phyloP scores from a whole-genome alignment of 495 filamentous ascomycete species.

The Viridothelium virens region DNA sequence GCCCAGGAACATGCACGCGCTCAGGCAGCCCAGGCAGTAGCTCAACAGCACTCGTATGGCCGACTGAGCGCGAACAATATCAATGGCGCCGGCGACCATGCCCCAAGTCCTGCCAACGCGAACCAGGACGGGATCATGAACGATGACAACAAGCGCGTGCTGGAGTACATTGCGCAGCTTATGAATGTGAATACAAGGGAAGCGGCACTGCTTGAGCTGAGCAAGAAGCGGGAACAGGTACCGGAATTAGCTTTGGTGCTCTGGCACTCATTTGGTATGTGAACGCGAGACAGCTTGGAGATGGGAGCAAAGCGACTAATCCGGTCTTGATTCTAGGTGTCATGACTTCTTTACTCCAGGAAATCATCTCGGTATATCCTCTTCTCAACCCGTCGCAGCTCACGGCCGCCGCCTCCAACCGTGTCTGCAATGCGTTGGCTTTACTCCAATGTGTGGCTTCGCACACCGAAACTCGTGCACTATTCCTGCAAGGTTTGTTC shows the following conservation, averaged over 20 bases:
- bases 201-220: conserved; percentile 86
- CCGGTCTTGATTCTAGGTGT: conserved; percentile 54
- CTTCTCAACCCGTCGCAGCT: conserved; percentile 93
- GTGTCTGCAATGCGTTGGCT: conserved; percentile 95
- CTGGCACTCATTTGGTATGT: conserved; percentile 96
- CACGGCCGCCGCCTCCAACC: conserved; percentile 91
- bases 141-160: conserved; percentile 86
- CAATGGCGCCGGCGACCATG: conserved; percentile 33
- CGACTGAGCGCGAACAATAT: conserved; percentile 27
- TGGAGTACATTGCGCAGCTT: conserved; percentile 88
- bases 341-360: conserved; percentile 94
- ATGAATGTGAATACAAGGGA: conserved; percentile 82
- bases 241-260: conserved; percentile 92
- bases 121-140: conserved; percentile 51
- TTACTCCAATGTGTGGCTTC: conserved; percentile 96
- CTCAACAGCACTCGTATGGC: conserved; percentile 55
- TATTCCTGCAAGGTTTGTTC: conserved; percentile 79
- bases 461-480: conserved; percentile 86
- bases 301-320: not conserved
- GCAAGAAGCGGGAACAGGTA: conserved; percentile 98
- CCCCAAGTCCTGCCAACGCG: conserved; percentile 16
- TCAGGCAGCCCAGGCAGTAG: conserved; percentile 15
- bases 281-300: not conserved
- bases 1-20: conserved; percentile 13
- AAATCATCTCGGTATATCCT: conserved; percentile 98